Evolutionary conservation across 345 rosid species (phyloP), one percentile per base, ranked within the genome.

Genomic region (Punica granatum): DNA sequence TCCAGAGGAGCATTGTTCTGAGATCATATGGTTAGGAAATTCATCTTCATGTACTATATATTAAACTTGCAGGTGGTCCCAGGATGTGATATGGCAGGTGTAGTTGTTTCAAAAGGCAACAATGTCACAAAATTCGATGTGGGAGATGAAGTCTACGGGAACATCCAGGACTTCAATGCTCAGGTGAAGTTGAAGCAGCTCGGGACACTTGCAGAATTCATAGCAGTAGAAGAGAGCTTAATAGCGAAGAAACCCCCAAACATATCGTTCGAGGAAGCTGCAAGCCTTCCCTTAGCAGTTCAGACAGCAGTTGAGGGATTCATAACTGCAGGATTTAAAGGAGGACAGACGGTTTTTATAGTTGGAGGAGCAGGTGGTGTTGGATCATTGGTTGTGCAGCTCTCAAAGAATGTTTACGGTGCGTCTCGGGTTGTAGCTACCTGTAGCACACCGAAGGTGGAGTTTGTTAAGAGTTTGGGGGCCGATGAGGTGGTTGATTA

Each of bases 291-390:
- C 23, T 64, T 83, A 21, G 86, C 84, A 6, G 70, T 75, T 67
- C 81, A 83, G 72, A 83, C 86, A 26, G 86, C 84, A 36, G 64
- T 76, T 0, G 79, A 83, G 72, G 86, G 86, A 36, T 83, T 83
- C 54, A 41, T 3, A 6, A 74, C 74, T 8, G 82, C 67, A 41
- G 73, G 73, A 41, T 80, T 83, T 49, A 71, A 67, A 61, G 65
- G 28, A 49, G 82, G 81, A 34, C 72, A 74, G 42, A 74, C 54
- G 42, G 65, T 83, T 21, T 80, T 80, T 43, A 60, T 80, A 3
- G 84, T 83, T 21, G 84, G 84, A 36, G 86, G 86, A 28, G 82
- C 79, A 1, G 84, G 82, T 33, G 81, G 84, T 0, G 84, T 83
- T 39, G 86, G 86, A 36, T 73, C 67, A 62, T 65, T 83, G 19